A percentile compares a stretch with the other conserved stretches of the same genome.
phyloP scores from a whole-genome alignment of 192 early-diverging fungal genomes.

The Umbelopsis sp. region DNA sequence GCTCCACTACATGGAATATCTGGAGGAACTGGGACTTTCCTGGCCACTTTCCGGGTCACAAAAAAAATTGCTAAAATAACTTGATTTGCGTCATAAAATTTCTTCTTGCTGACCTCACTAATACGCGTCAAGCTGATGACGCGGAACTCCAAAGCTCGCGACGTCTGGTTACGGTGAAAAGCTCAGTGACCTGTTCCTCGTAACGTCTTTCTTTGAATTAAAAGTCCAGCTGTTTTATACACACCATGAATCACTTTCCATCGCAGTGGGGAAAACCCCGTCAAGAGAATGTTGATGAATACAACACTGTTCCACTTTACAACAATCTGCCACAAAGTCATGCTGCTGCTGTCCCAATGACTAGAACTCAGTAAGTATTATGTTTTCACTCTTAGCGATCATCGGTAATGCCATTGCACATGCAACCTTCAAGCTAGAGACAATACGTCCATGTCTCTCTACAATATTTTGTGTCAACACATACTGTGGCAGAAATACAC shows the following conservation, averaged over 20 bases:
- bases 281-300: constrained; percentile 53
- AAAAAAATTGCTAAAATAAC: too few species aligned
- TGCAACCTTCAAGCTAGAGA: too few species aligned
- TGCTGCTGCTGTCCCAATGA: constrained; percentile 48
- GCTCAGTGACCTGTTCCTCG: neutral
- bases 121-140: constrained; percentile 4
- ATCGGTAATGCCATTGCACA: too few species aligned
- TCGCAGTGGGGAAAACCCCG: constrained; percentile 79
- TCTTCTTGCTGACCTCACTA: neutral
- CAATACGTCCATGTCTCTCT: neutral
- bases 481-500: neutral
- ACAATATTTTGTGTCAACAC: neutral
- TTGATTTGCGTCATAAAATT: neutral
- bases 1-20: too few species aligned
- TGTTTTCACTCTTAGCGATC: too few species aligned
- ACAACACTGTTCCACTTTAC: constrained; percentile 56
- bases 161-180: neutral
- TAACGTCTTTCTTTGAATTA: neutral
- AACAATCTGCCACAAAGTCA: constrained; percentile 52
- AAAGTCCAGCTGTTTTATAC: neutral
- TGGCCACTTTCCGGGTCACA: too few species aligned
- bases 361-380: constrained; percentile 59
- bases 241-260: constrained; percentile 75
- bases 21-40: too few species aligned
- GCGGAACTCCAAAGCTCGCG: constrained; percentile 4